These are phyloP conservation scores for Pseudofabraea citricarpa DNA, from an alignment of 2,329 filamentous ascomycete species.

Conservation along the genomic window DNA sequence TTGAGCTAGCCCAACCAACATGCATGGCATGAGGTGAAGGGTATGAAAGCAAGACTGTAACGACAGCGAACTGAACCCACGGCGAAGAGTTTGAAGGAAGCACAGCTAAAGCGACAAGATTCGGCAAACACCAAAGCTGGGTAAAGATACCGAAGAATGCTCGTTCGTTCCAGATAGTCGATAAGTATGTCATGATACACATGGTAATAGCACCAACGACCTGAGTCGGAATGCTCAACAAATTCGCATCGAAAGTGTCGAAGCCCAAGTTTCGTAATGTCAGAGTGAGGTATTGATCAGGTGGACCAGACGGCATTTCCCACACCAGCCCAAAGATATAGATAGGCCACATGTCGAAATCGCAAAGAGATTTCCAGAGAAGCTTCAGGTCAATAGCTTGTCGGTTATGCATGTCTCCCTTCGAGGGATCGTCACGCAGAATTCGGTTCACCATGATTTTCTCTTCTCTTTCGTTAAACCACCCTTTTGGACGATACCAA, in stretches of 20 bases:
- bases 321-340: constrained; percentile 40
- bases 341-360: constrained; percentile 49
- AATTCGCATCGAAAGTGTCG: constrained; percentile 55
- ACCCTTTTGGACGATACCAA: constrained; percentile 56
- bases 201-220: constrained; percentile 41
- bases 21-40: constrained; percentile 43
- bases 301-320: constrained; percentile 45
- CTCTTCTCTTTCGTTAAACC: constrained; percentile 58
- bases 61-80: constrained; percentile 38
- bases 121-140: constrained; percentile 57
- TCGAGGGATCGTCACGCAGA: constrained; percentile 46
- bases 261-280: constrained; percentile 54
- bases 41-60: constrained; percentile 35
- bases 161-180: constrained; percentile 44
- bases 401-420: constrained; percentile 44
- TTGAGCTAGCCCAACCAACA: constrained; percentile 45
- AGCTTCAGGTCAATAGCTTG: constrained; percentile 38
- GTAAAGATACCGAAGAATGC: constrained; percentile 41
- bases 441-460: constrained; percentile 57
- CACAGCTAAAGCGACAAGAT: constrained; percentile 40
- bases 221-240: constrained; percentile 56
- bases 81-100: constrained; percentile 30
- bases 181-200: constrained; percentile 29
- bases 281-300: constrained; percentile 52
- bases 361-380: constrained; percentile 41